Base-by-base conservation (phyloP, 75 land plant genomes). In the Selaginella moellendorffii region DNA sequence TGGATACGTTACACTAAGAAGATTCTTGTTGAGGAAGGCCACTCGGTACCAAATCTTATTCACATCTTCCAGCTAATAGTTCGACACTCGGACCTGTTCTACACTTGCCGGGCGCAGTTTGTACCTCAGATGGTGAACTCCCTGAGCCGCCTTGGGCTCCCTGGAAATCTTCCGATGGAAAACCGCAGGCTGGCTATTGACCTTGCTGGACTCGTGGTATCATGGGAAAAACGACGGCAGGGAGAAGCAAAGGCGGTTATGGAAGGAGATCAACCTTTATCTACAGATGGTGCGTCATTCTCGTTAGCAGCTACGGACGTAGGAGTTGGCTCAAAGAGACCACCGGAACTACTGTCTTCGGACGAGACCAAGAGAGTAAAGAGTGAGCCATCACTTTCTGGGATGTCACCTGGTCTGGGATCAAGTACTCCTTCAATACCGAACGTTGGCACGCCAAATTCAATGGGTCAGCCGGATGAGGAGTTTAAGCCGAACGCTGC, bases 101-200 rank as follows among this genome's bases (percentile, higher is more conserved):
- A 95, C 56, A 71, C 85, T 26, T 95, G 99, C 67, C 77, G 99
- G 72, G 97, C 88, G 12, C 99, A 95, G 42, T 95, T 95, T 79
- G 99, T 95, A 14, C 99, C 99, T 65, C 99, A 95, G 62, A 95
- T 95, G 99, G 99, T 95, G 20, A 95, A 95, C 63, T 85, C 99
- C 54, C 80, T 95, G 19, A 95, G 91, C 65, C 87, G 99, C 31
- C 80, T 95, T 63, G 99, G 99, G 46, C 71, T 95, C 61, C 99
- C 97, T 22, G 81, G 77, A 54, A 95, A 90, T 27, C 82, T 85
- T 21, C 79, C 91, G 24, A 64, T 79, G 46, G 99, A 95, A 61
- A 95, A 95, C 62, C 82, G 99, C 65, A 81, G 99, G 2, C 95
- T 95, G 42, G 99, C 99, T 19, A 95, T 95, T 72, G 97, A 95